Evolutionary conservation across 2,329 filamentous ascomycete species (phyloP).

Genomic region (Aspergillus chevalieri): DNA sequence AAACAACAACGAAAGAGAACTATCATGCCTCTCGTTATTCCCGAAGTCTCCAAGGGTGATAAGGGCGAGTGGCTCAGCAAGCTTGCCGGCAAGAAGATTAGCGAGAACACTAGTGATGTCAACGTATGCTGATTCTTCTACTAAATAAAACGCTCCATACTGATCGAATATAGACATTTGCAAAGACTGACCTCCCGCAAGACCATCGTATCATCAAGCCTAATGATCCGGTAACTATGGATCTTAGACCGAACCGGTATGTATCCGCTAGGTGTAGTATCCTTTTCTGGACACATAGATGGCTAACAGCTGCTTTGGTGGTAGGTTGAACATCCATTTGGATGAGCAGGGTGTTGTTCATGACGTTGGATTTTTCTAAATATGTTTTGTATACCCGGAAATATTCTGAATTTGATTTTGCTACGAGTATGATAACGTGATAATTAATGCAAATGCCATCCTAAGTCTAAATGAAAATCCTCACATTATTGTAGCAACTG

Average conservation of each 20-base stretch:
- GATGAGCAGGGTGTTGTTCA: slow-evolving; percentile 39
- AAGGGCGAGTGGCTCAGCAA: slow-evolving; percentile 40
- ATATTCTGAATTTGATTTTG: too few relatives aligned
- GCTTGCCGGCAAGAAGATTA: slow-evolving; percentile 43
- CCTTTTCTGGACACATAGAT: too few relatives aligned
- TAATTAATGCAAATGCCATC: too few relatives aligned
- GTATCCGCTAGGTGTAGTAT: slow-evolving; percentile 1
- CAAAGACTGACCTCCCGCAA: slow-evolving; percentile 42
- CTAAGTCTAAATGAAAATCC: too few relatives aligned
- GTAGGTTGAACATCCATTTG: slow-evolving; percentile 41
- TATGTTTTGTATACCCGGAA: too few relatives aligned
- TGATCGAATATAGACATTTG: slow-evolving; percentile 31
- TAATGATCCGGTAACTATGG: slow-evolving; percentile 34
- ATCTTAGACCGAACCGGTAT: slow-evolving; percentile 39
- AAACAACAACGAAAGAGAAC: neutral
- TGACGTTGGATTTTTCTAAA: slow-evolving; percentile 34
- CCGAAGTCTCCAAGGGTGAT: slow-evolving; percentile 31
- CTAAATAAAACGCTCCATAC: neutral
- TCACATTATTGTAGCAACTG: too few relatives aligned
- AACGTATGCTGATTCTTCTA: slow-evolving; percentile 17
- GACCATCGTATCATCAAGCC: slow-evolving; percentile 40
- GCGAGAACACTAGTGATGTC: slow-evolving; percentile 30
- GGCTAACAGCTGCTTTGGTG: too few relatives aligned
- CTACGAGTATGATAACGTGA: too few relatives aligned
- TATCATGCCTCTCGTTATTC: slow-evolving; percentile 45